A percentile compares a stretch with the other conserved stretches of the same genome.
Evolutionary conservation across 2,329 filamentous ascomycete genomes (phyloP).

Genomic region (Neonectria ditissima): DNA sequence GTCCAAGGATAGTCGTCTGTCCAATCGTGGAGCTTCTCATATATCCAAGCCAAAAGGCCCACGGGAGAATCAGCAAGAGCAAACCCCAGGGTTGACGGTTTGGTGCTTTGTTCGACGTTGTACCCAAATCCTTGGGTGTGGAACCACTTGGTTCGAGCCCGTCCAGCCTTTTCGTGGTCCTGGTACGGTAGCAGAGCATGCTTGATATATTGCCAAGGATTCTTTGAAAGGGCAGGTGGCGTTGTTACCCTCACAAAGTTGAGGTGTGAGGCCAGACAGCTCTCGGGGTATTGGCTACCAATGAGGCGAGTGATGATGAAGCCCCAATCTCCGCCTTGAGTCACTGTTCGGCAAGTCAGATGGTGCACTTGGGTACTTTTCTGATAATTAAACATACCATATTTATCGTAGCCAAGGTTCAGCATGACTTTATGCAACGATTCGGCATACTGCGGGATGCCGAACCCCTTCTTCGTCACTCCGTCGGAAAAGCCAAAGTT

Average conservation of each 20-base stretch:
- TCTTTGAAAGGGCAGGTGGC: conserved; percentile 61
- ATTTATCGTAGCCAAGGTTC: conserved; percentile 66
- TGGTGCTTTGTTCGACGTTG: conserved; percentile 62
- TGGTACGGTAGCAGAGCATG: conserved; percentile 64
- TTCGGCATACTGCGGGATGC: conserved; percentile 59
- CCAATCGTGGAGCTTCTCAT: conserved; percentile 85
- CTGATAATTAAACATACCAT: conserved; percentile 37
- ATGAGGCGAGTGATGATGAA: conserved; percentile 73
- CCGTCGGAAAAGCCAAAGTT: conserved; percentile 58
- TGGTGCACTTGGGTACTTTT: neutral
- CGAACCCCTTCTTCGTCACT: conserved; percentile 47
- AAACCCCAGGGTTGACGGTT: conserved; percentile 79
- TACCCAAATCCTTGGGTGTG: conserved; percentile 59
- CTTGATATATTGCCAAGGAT: conserved; percentile 69
- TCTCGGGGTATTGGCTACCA: conserved; percentile 68
- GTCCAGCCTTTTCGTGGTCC: conserved; percentile 51
- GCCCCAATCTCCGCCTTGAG: conserved; percentile 79
- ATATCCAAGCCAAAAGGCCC: conserved; percentile 80
- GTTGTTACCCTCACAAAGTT: conserved; percentile 69
- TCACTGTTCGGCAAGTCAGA: conserved; percentile 44
- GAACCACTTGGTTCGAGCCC: conserved; percentile 70
- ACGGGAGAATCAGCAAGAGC: conserved; percentile 77
- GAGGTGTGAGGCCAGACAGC: conserved; percentile 56
- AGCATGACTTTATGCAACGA: conserved; percentile 76
- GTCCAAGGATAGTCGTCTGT: conserved; percentile 78